Percentiles rank a stretch among this genome's conserved stretches.
These are phyloP conservation scores for Hippophae rhamnoides DNA, from an alignment of 306 rosid genomes.

Conservation along the genomic window DNA sequence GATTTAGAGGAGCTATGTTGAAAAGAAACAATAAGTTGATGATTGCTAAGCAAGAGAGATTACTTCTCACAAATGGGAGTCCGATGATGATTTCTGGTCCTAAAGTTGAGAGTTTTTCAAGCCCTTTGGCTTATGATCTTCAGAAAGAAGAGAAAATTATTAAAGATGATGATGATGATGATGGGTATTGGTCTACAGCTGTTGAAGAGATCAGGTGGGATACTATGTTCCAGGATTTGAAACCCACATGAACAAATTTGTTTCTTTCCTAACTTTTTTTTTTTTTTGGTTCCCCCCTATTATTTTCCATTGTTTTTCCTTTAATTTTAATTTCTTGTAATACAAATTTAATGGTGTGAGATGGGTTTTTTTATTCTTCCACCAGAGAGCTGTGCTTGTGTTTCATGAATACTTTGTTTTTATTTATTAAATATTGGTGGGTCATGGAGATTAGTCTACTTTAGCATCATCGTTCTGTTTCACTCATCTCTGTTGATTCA, in stretches of 20 bases:
- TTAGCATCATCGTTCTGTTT: conserved; percentile 35
- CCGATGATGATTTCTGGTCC: conserved; percentile 23
- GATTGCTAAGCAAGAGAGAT: conserved; percentile 37
- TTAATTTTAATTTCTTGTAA: neutral
- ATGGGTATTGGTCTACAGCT: conserved; percentile 62
- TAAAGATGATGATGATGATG: conserved; percentile 20
- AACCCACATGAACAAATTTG: conserved; percentile 47
- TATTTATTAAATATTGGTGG: conserved; percentile 26
- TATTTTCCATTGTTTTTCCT: neutral
- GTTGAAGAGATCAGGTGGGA: conserved; percentile 91
- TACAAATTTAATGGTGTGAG: conserved; percentile 51
- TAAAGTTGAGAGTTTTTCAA: conserved; percentile 33
- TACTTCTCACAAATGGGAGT: conserved; percentile 54
- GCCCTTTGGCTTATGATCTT: conserved; percentile 44
- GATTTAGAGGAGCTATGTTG: conserved; percentile 45
- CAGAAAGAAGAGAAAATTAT: conserved; percentile 31
- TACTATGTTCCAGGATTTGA: conserved; percentile 78
- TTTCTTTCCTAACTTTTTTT: too few species aligned
- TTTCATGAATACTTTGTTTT: conserved; percentile 5
- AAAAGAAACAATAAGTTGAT: conserved; percentile 46
- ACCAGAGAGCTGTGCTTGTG: conserved; percentile 32
- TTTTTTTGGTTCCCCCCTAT: neutral
- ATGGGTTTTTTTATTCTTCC: conserved; percentile 54
- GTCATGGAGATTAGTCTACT: conserved; percentile 36
- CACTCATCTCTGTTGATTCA: conserved; percentile 18